These are phyloP conservation scores for Hyphodiscus sp. DNA, from an alignment of 2,329 filamentous ascomycete genomes.

Conservation along the genomic window DNA sequence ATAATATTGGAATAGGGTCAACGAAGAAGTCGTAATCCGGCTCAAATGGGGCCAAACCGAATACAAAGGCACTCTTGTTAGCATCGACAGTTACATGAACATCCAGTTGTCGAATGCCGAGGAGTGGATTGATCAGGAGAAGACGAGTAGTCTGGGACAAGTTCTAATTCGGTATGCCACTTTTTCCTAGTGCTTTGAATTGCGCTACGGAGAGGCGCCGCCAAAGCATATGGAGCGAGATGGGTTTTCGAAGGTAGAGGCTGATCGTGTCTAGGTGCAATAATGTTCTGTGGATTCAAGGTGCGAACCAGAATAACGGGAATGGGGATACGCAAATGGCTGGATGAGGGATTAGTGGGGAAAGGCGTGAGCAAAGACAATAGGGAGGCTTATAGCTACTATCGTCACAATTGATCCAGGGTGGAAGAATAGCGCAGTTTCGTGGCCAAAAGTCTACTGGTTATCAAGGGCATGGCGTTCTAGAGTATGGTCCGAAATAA, in stretches of 20 bases:
- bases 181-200: background rate
- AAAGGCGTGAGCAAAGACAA: background rate
- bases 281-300: constrained; percentile 90
- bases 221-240: background rate
- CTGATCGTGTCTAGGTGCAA: constrained; percentile 59
- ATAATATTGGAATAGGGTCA: constrained; percentile 52
- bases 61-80: constrained; percentile 90
- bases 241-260: background rate
- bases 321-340: constrained; percentile 53
- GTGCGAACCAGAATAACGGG: constrained; percentile 44
- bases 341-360: constrained; percentile 26
- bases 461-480: constrained; percentile 24
- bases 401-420: background rate
- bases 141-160: constrained; percentile 77
- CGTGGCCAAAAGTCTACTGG: constrained; percentile 16
- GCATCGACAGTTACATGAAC: constrained; percentile 98
- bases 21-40: constrained; percentile 83
- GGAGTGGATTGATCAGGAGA: constrained; percentile 86
- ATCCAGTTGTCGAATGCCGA: constrained; percentile 85
- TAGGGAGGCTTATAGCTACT: background rate
- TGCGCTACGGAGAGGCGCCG: background rate
- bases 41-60: constrained; percentile 98
- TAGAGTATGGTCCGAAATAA: constrained; percentile 16
- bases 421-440: background rate
- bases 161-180: constrained; percentile 74